Evolutionary conservation across 179 eudicot species (phyloP), one percentile per base, ranked within the genome.

Genomic region (Sideroxylon spinosum): DNA sequence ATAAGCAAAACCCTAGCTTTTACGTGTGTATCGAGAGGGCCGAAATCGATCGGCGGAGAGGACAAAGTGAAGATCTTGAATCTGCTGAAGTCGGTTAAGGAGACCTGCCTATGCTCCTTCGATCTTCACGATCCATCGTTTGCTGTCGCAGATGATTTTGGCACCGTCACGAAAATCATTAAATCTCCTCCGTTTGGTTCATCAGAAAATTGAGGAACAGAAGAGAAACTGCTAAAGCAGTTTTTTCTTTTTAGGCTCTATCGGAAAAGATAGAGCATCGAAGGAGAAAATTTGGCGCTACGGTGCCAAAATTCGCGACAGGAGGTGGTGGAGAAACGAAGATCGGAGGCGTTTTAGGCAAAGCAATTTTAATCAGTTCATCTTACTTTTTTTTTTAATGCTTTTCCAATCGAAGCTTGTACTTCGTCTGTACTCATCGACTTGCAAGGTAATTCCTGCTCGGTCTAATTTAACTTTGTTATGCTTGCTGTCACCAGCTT

Each of bases 121-220:
- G 68, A 64, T 64, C 68, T 64, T 64, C 68, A 64, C 68, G 2
- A 13, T 12, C 68, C 68, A 26, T 64, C 44, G 44, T 28, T 64
- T 64, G 14, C 68, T 64, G 68, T 64, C 68, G 68, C 68, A 64
- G 68, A 64, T 64, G 68, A 64, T 64, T 64, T 64, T 64, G 68
- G 68, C 68, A 64, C 44, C 68, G 32, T 28, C 17, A 23, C 44
- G 16, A 4, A 64, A 64, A 6, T 64, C 44, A 3, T 64, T 23
- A 16, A 0, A n/a, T 22, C 26, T 61, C 26, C 65, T 61, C 65
- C 65, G 65, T 61, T 61, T 61, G 65, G 65, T 64, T 64, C 26
- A 23, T 14, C 26, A 60, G 26, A 60, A 60, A 60, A 23, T 23
- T 7, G 26, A 60, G 13, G 64, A 20, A 37, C n/a, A n/a, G 20